Conservation (phyloP, 176 grass and related monocot genomes). For the Phoenix dactylifera region DNA sequence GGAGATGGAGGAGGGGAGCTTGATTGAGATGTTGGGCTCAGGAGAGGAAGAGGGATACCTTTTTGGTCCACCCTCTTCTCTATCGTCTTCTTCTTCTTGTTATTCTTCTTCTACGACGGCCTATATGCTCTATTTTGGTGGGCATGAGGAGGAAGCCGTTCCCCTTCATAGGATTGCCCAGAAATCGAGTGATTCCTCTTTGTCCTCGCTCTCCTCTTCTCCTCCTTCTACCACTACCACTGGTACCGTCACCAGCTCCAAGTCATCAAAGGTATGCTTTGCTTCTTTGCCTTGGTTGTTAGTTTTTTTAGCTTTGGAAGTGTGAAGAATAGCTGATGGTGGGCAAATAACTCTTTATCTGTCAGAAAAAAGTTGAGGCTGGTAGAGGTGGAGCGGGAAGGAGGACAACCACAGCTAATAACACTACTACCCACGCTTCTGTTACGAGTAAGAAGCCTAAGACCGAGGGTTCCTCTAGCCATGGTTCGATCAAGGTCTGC, state of each 20-base stretch:
- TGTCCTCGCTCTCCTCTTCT: constrained; percentile 6
- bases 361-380: neutral
- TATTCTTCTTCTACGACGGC: neutral
- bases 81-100: constrained; percentile 1
- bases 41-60: constrained; percentile 8
- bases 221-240: constrained; percentile 5
- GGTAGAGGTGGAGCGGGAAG: neutral
- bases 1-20: constrained; percentile 13
- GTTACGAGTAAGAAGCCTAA: constrained; percentile 14
- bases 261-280: constrained; percentile 1
- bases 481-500: neutral
- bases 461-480: neutral
- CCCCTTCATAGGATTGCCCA: neutral
- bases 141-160: neutral
- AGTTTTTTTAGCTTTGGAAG: too few species aligned
- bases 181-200: constrained; percentile 11
- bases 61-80: neutral
- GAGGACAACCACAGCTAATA: neutral
- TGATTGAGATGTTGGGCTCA: constrained; percentile 10
- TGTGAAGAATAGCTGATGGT: too few species aligned
- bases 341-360: too few species aligned
- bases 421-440: neutral
- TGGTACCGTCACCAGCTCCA: constrained; percentile 8
- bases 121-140: constrained; percentile 12
- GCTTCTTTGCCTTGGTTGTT: neutral